Evolutionary conservation across 1,284 basidiomycete genomes (phyloP).

Genomic region (Stygiomarasmius scandens): DNA sequence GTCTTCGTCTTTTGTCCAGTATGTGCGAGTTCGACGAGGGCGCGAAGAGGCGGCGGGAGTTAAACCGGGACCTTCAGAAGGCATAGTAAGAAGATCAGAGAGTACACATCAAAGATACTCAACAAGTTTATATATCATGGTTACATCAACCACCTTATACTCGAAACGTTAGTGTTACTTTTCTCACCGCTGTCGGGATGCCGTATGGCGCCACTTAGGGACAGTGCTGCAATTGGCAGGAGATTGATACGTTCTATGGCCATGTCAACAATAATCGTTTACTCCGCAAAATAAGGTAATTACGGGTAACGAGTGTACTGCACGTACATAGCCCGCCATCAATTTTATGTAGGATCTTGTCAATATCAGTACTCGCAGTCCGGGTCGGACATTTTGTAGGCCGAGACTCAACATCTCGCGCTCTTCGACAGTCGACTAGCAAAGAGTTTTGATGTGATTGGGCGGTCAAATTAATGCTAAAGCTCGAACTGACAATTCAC

Average conservation of each 20-base stretch:
- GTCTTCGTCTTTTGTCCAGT: constrained; percentile 16
- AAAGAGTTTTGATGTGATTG: no score
- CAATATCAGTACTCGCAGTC: background rate
- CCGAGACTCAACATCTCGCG: no score
- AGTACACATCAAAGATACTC: background rate
- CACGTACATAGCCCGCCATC: background rate
- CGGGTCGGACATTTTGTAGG: no score
- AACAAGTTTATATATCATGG: background rate
- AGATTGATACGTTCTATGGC: background rate
- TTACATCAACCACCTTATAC: background rate
- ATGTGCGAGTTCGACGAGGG: constrained; percentile 40
- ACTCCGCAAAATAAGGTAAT: background rate
- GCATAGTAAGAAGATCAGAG: background rate
- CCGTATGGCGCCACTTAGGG: background rate
- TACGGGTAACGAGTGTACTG: background rate
- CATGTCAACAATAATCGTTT: background rate
- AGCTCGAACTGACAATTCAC: no score
- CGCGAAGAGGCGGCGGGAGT: constrained; percentile 36
- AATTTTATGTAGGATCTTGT: background rate
- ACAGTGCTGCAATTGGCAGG: background rate
- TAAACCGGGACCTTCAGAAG: background rate
- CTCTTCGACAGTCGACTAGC: no score
- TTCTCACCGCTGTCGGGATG: background rate
- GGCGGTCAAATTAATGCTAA: no score
- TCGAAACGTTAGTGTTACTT: background rate